A percentile compares a stretch with the other conserved stretches of the same genome.
Evolutionary conservation across 116 monocot genomes (phyloP).

Genomic region (Zostera marina): DNA sequence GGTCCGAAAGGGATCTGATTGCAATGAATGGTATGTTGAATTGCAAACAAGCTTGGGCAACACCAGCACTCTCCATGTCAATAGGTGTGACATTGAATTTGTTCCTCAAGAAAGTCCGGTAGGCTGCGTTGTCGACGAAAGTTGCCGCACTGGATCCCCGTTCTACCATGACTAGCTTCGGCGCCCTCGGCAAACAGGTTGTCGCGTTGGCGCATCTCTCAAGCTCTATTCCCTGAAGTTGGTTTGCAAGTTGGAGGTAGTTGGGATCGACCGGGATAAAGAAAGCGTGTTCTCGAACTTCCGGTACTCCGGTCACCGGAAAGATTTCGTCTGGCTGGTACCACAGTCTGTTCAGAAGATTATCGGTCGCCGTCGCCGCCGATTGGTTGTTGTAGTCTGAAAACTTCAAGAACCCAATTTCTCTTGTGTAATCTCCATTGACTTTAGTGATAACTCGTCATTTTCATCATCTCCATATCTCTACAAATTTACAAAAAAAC

Average conservation of each 20-base stretch:
- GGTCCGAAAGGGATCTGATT: conserved; percentile 47
- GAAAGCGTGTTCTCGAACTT: conserved; percentile 36
- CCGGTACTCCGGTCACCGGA: conserved; percentile 36
- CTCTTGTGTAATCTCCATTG: conserved; percentile 47
- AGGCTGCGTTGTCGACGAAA: conserved; percentile 60
- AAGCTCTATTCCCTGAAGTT: conserved; percentile 29
- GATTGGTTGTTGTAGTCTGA: conserved; percentile 19
- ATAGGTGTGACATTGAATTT: background rate
- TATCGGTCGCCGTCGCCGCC: background rate
- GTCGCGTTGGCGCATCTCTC: conserved; percentile 35
- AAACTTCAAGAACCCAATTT: conserved; percentile 28
- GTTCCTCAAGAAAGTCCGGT: conserved; percentile 2
- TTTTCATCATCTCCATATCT: too few relatives aligned
- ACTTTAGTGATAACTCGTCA: too few relatives aligned
- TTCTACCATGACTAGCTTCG: conserved; percentile 9
- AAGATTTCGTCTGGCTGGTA: conserved; percentile 64
- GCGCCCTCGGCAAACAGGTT: conserved; percentile 25
- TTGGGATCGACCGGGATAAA: conserved; percentile 19
- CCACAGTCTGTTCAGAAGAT: conserved; percentile 48
- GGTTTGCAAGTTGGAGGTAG: conserved; percentile 21
- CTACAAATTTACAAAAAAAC: too few relatives aligned
- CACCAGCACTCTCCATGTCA: conserved; percentile 52
- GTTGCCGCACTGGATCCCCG: conserved; percentile 19
- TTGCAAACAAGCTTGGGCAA: conserved; percentile 33
- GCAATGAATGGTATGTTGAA: conserved; percentile 30